A percentile compares a stretch with the other conserved stretches of the same genome.
Evolutionary conservation across 257 asterid genomes (phyloP).

Genomic region (Solanum gracilifrons): DNA sequence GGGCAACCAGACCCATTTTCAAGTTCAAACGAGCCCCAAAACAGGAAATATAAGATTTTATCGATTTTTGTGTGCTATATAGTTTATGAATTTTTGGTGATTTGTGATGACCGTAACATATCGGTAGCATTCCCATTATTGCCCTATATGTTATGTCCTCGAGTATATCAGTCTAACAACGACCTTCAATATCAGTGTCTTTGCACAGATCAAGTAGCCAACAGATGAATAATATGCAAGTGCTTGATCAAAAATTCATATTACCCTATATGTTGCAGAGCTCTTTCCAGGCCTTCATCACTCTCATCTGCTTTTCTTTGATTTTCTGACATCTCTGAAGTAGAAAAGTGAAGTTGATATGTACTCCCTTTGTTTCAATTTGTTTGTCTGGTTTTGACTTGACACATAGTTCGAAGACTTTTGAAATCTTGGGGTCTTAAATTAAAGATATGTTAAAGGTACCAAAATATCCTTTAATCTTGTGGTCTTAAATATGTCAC

Average conservation of each 20-base stretch:
- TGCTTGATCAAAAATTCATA: not conserved
- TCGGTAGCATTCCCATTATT: not conserved
- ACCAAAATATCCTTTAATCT: no score
- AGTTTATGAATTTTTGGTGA: no score
- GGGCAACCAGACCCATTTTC: no score
- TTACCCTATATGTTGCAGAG: constrained; percentile 50
- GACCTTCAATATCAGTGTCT: not conserved
- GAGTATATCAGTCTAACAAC: not conserved
- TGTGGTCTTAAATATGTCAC: no score
- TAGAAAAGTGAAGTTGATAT: constrained; percentile 13
- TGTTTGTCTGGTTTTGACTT: no score
- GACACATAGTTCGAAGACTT: no score
- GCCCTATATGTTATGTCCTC: not conserved
- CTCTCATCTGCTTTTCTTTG: constrained; percentile 20
- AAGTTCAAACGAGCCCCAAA: no score
- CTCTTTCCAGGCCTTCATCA: constrained; percentile 47
- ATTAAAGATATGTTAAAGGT: no score
- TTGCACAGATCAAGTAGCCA: not conserved
- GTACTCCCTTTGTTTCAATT: no score
- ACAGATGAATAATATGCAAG: not conserved
- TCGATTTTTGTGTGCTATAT: no score
- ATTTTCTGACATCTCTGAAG: constrained; percentile 8
- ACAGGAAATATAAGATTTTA: no score
- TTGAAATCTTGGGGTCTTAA: no score
- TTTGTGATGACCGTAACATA: not conserved